phyloP scores from a whole-genome alignment of 2,329 filamentous ascomycete genomes.

The Phyllosticta citrichinensis region DNA sequence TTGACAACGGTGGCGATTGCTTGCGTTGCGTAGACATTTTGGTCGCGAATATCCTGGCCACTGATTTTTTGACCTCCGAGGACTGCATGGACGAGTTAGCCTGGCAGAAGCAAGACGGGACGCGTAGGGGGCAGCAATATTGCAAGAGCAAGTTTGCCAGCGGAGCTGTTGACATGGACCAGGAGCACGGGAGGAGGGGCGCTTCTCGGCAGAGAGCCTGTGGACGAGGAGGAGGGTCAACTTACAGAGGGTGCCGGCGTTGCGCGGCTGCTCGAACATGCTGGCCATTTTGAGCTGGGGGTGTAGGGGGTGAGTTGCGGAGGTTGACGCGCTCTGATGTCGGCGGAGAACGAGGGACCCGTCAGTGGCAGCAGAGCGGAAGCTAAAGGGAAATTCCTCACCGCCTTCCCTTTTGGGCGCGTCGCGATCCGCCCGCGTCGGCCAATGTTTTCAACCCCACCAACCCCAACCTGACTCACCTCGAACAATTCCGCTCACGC shows the following conservation, averaged over 20 bases:
- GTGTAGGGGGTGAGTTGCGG: conserved; percentile 7
- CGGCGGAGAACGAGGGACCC: conserved; percentile 2
- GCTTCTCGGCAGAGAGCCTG: background rate
- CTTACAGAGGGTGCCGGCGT: conserved; percentile 79
- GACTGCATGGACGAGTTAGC: conserved; percentile 42
- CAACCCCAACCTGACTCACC: conserved; percentile 3
- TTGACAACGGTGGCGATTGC: conserved; percentile 98
- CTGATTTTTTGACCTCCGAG: conserved; percentile 96
- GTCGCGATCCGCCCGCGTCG: background rate
- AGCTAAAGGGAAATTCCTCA: conserved; percentile 4
- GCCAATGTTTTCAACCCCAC: conserved; percentile 7
- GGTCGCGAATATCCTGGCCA: conserved; percentile 89
- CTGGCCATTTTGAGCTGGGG: conserved; percentile 59
- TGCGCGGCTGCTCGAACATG: conserved; percentile 91
- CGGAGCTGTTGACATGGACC: background rate
- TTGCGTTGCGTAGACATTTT: conserved; percentile 94
- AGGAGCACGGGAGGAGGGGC: background rate
- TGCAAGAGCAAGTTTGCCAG: background rate
- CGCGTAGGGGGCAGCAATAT: background rate
- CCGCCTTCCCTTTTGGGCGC: conserved; percentile 4
- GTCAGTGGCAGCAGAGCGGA: conserved; percentile 4
- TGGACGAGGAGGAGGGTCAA: conserved; percentile 12
- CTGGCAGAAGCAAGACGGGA: background rate
- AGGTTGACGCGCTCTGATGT: conserved; percentile 5
- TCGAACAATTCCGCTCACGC: conserved; percentile 1